A percentile compares a stretch with the other conserved stretches of the same genome.
phyloP scores from a whole-genome alignment of 139 green algal genomes.

The Auxenochlorella pyrenoidosa region DNA sequence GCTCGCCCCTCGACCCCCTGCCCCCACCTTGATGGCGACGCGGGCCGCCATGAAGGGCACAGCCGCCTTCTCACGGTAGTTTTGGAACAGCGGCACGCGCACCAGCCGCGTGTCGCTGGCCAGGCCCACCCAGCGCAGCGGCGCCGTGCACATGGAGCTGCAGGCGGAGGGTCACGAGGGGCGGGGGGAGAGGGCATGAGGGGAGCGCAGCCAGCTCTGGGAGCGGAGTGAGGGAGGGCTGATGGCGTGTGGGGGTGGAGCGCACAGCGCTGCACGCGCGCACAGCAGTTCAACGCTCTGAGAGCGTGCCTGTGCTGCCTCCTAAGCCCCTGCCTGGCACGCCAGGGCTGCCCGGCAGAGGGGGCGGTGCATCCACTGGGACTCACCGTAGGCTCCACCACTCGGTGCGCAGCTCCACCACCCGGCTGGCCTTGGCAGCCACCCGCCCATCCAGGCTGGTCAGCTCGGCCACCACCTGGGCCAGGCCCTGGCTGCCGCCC shows the following conservation, averaged over 20 bases:
- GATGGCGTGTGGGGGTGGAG: no score
- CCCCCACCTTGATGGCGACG: slow-evolving; percentile 38
- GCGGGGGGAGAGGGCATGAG: no score
- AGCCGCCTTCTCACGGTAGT: slow-evolving; percentile 39
- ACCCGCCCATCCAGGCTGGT: slow-evolving; percentile 34
- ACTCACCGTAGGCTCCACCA: slow-evolving; percentile 9
- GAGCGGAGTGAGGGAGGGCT: no score
- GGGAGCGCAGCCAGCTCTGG: no score
- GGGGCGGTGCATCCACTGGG: no score
- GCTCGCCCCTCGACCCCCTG: background rate
- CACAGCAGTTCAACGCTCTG: no score
- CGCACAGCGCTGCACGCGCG: no score
- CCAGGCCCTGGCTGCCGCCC: background rate
- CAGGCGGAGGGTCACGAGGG: background rate
- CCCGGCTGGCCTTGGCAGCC: slow-evolving; percentile 27
- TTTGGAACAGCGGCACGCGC: slow-evolving; percentile 45
- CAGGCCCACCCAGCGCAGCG: slow-evolving; percentile 39
- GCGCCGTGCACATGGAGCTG: slow-evolving; percentile 4
- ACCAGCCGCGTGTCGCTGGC: slow-evolving; percentile 1
- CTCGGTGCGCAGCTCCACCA: slow-evolving; percentile 37
- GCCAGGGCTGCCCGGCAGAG: no score
- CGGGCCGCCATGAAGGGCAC: slow-evolving; percentile 44
- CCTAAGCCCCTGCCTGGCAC: no score
- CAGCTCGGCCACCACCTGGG: slow-evolving; percentile 49
- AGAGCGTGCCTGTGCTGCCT: no score